Conservation (phyloP, 2,329 filamentous ascomycete genomes). For the Fusarium clavum region DNA sequence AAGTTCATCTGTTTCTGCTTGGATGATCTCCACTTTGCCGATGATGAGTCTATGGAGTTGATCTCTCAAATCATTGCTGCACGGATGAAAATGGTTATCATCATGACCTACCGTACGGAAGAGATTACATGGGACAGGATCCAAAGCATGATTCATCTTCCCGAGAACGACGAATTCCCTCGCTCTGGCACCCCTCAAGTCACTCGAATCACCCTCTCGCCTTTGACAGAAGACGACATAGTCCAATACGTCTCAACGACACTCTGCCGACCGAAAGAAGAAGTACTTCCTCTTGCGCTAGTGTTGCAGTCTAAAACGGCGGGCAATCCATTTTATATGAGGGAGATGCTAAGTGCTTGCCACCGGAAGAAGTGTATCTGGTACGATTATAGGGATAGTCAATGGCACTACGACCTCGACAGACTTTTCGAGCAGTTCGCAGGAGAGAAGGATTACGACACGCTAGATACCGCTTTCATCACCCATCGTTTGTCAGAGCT, state of each 20-base stretch:
- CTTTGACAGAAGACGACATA: constrained; percentile 83
- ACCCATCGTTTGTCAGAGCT: constrained; percentile 81
- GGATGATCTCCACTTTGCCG: constrained; percentile 91
- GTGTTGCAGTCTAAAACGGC: constrained; percentile 90
- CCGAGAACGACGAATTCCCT: constrained; percentile 63
- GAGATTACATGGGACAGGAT: constrained; percentile 69
- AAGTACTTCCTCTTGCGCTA: constrained; percentile 80
- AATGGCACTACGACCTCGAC: constrained; percentile 89
- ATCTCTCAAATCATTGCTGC: constrained; percentile 83
- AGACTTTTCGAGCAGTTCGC: constrained; percentile 87
- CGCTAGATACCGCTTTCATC: constrained; percentile 86
- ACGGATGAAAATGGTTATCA: constrained; percentile 83
- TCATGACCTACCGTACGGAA: constrained; percentile 79
- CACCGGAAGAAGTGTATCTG: constrained; percentile 89
- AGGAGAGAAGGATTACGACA: constrained; percentile 80
- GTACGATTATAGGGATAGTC: constrained; percentile 86
- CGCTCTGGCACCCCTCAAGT: constrained; percentile 64
- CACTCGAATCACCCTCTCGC: constrained; percentile 77
- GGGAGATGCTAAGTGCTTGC: constrained; percentile 89
- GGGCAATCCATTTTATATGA: constrained; percentile 91
- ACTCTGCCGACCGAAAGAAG: constrained; percentile 77
- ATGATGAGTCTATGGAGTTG: constrained; percentile 86
- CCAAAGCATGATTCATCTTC: constrained; percentile 64
- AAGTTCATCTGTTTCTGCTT: constrained; percentile 90
- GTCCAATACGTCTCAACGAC: constrained; percentile 85